Base-by-base conservation (phyloP, 1,139 yeast species). In the Meyerozyma guilliermondii region DNA sequence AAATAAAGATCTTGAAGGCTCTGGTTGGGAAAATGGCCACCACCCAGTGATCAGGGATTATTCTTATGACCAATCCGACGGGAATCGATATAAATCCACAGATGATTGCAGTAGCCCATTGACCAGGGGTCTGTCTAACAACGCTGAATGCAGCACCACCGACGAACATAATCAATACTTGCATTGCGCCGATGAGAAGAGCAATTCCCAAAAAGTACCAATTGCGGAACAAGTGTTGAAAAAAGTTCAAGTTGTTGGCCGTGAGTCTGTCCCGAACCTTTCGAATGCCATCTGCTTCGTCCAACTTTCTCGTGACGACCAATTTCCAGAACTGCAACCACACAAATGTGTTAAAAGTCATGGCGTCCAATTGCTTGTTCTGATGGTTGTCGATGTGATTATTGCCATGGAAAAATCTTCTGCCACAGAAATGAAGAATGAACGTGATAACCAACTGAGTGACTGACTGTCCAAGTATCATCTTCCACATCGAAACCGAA, bases 241-340 rank as follows among this genome's bases (percentile, higher is more conserved):
- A 83, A 62, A 92, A 87, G 63, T 92, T 86, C 64, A 87, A 74
- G 62, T 86, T 85, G 35, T 72, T 68, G 18, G 66, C 50, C 4
- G 81, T 74, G 39, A 83, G 68, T 59, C 94, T 75, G 28, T 75
- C 85, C 46, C 71, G 71, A 39, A 84, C 68, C 3, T 65, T 71
- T 2, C 69, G 66, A 28, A 83, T 68, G 31, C 84, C 88, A 54
- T 83, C 88, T 42, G 83, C 88, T 68, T 92, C 97, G 62, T 92
- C 98, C 45, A 92, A 71, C 52, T 95, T 87, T 58, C 99, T 80
- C 6, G 96, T 83, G 35, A 89, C 95, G 56, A 92, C 80, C 66
- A 92, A 76, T 56, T 92, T 89, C 80, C 94, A 92, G 60, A 91
- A 85, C 67, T 92, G 99, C 65, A 92, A 73, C 98, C 98, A 92